Percentiles rank a stretch among this genome's conserved stretches.
Evolutionary conservation across 768 basidiomycete species (phyloP).

Genomic region (Arthromyces matolae): DNA sequence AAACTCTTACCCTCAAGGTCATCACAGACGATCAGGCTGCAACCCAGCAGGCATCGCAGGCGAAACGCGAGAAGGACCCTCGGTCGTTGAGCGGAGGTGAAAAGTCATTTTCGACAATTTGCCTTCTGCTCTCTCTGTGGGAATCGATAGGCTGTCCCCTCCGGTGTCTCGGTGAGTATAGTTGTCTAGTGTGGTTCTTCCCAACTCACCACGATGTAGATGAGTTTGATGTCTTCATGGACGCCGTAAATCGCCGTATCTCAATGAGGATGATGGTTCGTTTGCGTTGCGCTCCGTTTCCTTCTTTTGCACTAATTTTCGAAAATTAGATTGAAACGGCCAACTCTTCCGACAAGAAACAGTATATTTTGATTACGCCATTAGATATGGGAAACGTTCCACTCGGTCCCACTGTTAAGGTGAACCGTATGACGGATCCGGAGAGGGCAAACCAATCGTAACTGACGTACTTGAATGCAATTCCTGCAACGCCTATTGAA

Average conservation of each 20-base stretch:
- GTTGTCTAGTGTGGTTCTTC: not conserved
- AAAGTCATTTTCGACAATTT: constrained; percentile 96
- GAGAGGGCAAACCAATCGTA: constrained; percentile 38
- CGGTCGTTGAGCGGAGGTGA: constrained; percentile 89
- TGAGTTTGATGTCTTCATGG: constrained; percentile 99
- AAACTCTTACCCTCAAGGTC: constrained; percentile 68
- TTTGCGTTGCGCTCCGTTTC: constrained; percentile 2
- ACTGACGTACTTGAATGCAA: not conserved
- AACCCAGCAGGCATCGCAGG: constrained; percentile 47
- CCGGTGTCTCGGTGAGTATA: constrained; percentile 72
- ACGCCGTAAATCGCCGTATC: constrained; percentile 85
- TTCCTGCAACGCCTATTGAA: not conserved
- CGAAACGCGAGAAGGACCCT: constrained; percentile 84
- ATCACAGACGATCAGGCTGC: constrained; percentile 78
- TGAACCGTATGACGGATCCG: constrained; percentile 76
- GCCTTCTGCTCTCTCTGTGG: constrained; percentile 92
- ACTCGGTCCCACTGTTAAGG: constrained; percentile 65
- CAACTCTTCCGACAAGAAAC: constrained; percentile 80
- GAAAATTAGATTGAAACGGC: constrained; percentile 79
- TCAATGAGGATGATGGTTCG: constrained; percentile 94
- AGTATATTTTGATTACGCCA: constrained; percentile 96
- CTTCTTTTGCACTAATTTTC: not conserved
- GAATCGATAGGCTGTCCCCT: constrained; percentile 93
- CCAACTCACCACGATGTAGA: constrained; percentile 40
- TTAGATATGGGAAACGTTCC: constrained; percentile 80